Percentiles rank a stretch among this genome's conserved stretches.
These are phyloP conservation scores for Candida boleticola DNA, from an alignment of 805 yeast genomes.

Conservation along the genomic window DNA sequence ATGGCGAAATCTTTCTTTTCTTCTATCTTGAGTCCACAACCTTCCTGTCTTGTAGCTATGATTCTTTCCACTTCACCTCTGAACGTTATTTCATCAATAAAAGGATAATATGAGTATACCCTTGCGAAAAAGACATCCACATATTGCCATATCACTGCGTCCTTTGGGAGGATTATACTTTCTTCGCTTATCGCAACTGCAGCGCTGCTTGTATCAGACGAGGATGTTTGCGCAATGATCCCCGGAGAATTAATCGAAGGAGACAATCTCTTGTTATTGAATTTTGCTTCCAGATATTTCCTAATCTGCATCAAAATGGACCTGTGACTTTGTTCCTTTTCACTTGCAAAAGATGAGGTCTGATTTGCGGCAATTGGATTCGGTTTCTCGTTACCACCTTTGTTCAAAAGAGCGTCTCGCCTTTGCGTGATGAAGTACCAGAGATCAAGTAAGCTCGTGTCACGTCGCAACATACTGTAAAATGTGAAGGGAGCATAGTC, in stretches of 20 bases:
- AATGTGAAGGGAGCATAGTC: conserved; percentile 2
- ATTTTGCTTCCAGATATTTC: conserved; percentile 2
- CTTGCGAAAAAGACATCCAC: conserved; percentile 13
- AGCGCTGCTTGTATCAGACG: background rate
- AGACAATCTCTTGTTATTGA: background rate
- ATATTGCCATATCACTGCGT: background rate
- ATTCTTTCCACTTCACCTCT: conserved; percentile 11
- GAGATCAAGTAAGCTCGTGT: conserved; percentile 1
- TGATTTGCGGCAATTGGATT: too few species aligned
- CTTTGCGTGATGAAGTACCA: conserved; percentile 2
- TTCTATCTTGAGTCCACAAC: background rate
- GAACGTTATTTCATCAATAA: conserved; percentile 15
- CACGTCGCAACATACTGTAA: background rate
- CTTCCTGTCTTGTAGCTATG: background rate
- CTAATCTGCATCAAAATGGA: background rate
- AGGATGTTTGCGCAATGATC: background rate
- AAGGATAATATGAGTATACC: conserved; percentile 16
- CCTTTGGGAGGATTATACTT: background rate
- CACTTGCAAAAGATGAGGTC: background rate
- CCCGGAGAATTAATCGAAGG: background rate
- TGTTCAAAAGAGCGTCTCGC: too few species aligned
- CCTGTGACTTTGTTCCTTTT: background rate
- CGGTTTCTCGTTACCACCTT: too few species aligned
- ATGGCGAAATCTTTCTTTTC: conserved; percentile 10
- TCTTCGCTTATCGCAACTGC: background rate